Conservation (phyloP, 1,139 yeast species). For the Diutina pseudorugosa region DNA sequence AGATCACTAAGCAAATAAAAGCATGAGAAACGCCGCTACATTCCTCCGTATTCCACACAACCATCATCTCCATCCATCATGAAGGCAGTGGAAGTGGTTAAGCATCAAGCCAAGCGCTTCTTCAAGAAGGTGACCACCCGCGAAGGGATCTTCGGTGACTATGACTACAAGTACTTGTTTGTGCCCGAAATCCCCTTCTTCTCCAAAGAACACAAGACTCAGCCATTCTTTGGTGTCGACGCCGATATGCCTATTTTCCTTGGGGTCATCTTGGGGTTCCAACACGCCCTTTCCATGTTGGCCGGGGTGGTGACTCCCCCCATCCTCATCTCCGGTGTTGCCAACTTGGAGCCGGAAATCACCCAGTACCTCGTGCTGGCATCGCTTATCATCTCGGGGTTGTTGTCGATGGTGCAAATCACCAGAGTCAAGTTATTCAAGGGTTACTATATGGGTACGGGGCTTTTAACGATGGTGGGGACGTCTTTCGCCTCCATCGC, state of each 20-base stretch:
- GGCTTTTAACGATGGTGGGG: conserved; percentile 79
- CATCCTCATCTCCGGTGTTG: conserved; percentile 47
- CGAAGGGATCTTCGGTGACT: conserved; percentile 74
- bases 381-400: conserved; percentile 64
- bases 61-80: background rate
- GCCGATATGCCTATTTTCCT: conserved; percentile 68
- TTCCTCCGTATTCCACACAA: background rate
- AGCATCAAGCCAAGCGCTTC: background rate
- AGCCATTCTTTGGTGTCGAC: conserved; percentile 74
- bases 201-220: conserved; percentile 35
- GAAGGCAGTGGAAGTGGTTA: background rate
- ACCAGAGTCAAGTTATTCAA: conserved; percentile 67
- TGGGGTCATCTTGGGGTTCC: conserved; percentile 70
- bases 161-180: conserved; percentile 68
- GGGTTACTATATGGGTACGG: conserved; percentile 69
- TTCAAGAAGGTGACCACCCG: conserved; percentile 10
- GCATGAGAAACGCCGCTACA: background rate
- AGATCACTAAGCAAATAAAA: background rate
- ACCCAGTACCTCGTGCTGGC: conserved; percentile 69
- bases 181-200: conserved; percentile 67
- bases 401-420: conserved; percentile 65
- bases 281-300: conserved; percentile 80
- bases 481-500: conserved; percentile 85
- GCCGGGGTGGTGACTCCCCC: conserved; percentile 88
- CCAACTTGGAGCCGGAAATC: conserved; percentile 37